Conservation (phyloP, 2,329 filamentous ascomycete genomes). For the Orbilia brochopaga region DNA sequence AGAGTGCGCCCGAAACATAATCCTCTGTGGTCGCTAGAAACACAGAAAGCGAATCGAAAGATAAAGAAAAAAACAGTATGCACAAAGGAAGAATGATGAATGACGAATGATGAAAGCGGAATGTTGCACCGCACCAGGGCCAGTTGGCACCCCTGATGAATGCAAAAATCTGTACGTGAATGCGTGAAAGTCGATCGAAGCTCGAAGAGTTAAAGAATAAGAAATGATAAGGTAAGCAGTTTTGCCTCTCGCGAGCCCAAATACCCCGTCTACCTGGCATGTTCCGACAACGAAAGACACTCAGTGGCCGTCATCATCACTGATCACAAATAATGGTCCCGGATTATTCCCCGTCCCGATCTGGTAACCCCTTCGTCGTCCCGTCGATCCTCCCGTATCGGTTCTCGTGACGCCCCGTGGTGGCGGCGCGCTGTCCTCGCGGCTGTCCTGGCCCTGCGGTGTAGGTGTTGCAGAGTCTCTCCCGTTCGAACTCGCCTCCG, state of each 20-base stretch:
- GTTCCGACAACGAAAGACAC: neutral
- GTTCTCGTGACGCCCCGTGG: conserved; percentile 26
- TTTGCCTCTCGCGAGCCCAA: neutral
- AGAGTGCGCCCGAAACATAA: conserved; percentile 33
- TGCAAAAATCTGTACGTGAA: neutral
- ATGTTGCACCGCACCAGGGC: neutral
- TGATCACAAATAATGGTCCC: conserved; percentile 38
- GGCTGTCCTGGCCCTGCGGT: conserved; percentile 16
- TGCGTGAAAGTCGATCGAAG: neutral
- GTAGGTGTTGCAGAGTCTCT: conserved; percentile 33
- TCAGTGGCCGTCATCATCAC: conserved; percentile 36
- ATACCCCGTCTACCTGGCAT: neutral
- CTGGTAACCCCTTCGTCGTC: conserved; percentile 27
- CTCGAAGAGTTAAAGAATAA: neutral
- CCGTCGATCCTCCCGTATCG: conserved; percentile 23
- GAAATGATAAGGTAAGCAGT: neutral
- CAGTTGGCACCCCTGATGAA: neutral
- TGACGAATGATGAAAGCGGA: conserved; percentile 18
- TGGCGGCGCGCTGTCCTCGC: conserved; percentile 15
- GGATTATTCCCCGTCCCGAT: conserved; percentile 29
- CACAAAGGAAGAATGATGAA: neutral
- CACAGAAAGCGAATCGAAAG: conserved; percentile 6
- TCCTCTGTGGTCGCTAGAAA: conserved; percentile 20
- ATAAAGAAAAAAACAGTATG: conserved; percentile 12
- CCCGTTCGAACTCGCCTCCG: conserved; percentile 4